Conservation (phyloP, 192 early-diverging fungal genomes). For the Kickxella alabastrina region DNA sequence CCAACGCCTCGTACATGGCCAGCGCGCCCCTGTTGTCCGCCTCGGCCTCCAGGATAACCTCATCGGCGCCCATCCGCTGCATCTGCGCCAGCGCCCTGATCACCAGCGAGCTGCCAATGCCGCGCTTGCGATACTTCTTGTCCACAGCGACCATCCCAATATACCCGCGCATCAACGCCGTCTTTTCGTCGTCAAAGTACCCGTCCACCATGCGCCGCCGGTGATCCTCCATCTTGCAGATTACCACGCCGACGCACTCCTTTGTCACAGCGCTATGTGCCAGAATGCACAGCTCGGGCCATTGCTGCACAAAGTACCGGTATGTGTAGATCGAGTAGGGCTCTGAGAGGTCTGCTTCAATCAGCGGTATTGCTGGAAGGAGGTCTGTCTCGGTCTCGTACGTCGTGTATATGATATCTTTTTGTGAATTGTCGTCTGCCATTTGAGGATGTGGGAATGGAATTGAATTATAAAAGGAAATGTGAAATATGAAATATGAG, state of each 20-base stretch:
- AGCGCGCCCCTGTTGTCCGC: constrained; percentile 79
- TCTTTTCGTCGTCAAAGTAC: constrained; percentile 9
- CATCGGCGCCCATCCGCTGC: constrained; percentile 72
- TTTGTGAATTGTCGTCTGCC: too few relatives aligned
- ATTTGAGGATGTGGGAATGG: not conserved
- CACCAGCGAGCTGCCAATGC: constrained; percentile 77
- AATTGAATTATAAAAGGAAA: constrained; percentile 1
- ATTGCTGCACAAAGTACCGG: constrained; percentile 90
- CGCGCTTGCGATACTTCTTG: constrained; percentile 70
- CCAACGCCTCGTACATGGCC: constrained; percentile 81
- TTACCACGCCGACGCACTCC: constrained; percentile 75
- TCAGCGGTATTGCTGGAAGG: constrained; percentile 67
- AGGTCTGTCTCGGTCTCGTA: constrained; percentile 79
- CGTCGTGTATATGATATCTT: constrained; percentile 53
- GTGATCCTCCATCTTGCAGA: constrained; percentile 79
- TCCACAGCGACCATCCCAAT: constrained; percentile 96
- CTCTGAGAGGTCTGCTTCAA: constrained; percentile 94
- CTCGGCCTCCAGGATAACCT: constrained; percentile 87
- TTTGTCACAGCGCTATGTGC: constrained; percentile 40
- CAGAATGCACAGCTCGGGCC: constrained; percentile 85
- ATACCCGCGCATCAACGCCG: constrained; percentile 67
- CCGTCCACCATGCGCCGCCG: constrained; percentile 16
- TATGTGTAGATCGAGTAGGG: constrained; percentile 98
- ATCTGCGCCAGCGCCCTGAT: constrained; percentile 68
- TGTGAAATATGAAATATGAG: too few relatives aligned